Evolutionary conservation across 2,329 filamentous ascomycete genomes (phyloP), one percentile per base, ranked within the genome.

Genomic region (Curvularia lunata): DNA sequence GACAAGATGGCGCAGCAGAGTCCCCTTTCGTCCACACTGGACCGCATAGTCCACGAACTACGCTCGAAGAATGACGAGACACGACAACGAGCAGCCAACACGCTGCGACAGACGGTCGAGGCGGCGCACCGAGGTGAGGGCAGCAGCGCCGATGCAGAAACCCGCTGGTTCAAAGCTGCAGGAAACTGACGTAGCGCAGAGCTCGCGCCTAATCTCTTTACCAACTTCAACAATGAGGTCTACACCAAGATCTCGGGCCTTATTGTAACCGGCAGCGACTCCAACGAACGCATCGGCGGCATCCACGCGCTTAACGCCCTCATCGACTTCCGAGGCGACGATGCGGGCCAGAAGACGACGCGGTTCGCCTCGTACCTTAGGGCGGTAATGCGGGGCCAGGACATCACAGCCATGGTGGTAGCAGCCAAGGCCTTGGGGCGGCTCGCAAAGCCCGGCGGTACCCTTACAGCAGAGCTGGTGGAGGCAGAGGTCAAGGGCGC

Each of bases 401-500:
- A 99, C 70, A 91, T 91, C 63, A 88, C 88, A 53, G 92, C 95
- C 21, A 94, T 99, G 89, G 87, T 96, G 55, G 88, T 91, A 12
- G 95, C 96, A 4, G 93, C 95, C 41, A 87, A 90, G 65, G 93
- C 94, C 4, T 83, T 99, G 27, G 95, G 95, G 45, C 91, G 93
- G 74, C 85, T 99, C 58, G 96, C 94, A 61, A 89, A 91, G 66
- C 95, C 95, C 0, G 95, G 95, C 61, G 95, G 95, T 59, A 93
- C 95, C 30, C 83, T 98, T 63, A 97, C 96, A 43, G 96, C 94
- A 7, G 94, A 98, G 77, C 83, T 99, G 53, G 95, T 99, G 56
- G 95, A 99, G 74, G 94, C 92, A 53, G 94, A 99, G 78, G 93
- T 98, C 61, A 96, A 97, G 77, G 95, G 92, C 18, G 93, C 96